Evolutionary conservation across 768 basidiomycete species (phyloP), one percentile per base, ranked within the genome.

Genomic region (Xanthoconium purpureum): DNA sequence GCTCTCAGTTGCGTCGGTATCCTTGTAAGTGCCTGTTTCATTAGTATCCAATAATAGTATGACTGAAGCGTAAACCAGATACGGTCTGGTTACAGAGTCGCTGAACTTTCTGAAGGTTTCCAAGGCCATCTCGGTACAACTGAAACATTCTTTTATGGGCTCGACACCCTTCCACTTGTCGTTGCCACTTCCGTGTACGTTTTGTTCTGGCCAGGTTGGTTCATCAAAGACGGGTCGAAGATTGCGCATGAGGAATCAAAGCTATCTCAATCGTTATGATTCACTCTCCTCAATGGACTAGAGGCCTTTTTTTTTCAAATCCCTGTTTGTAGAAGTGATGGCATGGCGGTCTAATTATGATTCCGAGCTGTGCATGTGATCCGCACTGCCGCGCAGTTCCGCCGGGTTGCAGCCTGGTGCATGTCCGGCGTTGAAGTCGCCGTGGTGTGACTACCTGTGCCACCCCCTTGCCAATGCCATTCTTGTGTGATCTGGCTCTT

Each of bases 101-200:
- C 78, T 17, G 88, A 91, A 61, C 75, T 83, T 30, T 79, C 82
- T 4, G 73, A 87, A 68, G 89, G 89, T n/a, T 88, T 74, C 67
- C 56, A 68, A 24, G 85, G 85, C 3, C 72, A 74, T 37, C 76
- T 89, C 18, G 77, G 81, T 7, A 83, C 77, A 3, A 79, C 78
- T 5, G 87, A 89, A 66, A 68, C 64, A 4, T 82, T 77, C 61
- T 88, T 91, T 68, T 91, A 88, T 65, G 80, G 72, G 2, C 74
- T 89, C 38, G 84, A 91, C 66, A 80, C 85, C 0, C 74, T 88
- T 6, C 88, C 87, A 9, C 75, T 89, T 9, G 78, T 84, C 56
- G 65, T 89, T 33, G 84, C 86, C 28, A 79, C 84, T 43, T 69
- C 68, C 1, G 72, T 82, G 14, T 88, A 85, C 61, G 71, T 80